Percentiles rank a stretch among this genome's conserved stretches.
phyloP scores from a whole-genome alignment of 139 green algal genomes.

The Astrephomene gubernaculifera region DNA sequence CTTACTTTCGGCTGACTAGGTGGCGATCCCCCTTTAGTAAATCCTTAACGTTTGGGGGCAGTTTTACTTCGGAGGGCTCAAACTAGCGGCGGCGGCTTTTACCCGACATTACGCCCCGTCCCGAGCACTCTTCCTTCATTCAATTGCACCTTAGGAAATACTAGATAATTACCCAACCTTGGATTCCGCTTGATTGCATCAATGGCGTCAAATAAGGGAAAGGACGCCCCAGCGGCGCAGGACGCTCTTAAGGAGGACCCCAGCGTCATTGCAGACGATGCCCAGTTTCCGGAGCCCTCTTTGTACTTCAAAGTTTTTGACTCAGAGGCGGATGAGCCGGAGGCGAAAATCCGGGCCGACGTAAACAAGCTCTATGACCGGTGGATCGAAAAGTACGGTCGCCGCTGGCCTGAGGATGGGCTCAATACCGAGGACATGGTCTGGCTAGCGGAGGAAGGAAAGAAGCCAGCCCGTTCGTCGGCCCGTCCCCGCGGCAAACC shows the following conservation, averaged over 20 bases:
- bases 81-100: conserved; percentile 28
- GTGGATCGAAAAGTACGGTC: conserved; percentile 67
- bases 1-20: neutral
- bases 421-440: conserved; percentile 75
- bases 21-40: neutral
- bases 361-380: conserved; percentile 70
- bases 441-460: conserved; percentile 69
- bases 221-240: neutral
- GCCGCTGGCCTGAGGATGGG: conserved; percentile 71
- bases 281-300: conserved; percentile 57
- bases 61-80: no score
- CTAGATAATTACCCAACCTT: no score
- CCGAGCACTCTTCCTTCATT: neutral
- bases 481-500: neutral
- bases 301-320: conserved; percentile 75
- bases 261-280: conserved; percentile 7
- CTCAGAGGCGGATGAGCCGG: conserved; percentile 66
- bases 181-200: neutral
- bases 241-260: conserved; percentile 36
- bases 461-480: conserved; percentile 38
- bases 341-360: conserved; percentile 62
- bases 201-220: conserved; percentile 27
- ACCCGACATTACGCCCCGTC: neutral
- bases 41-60: conserved; percentile 6
- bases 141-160: neutral